Evolutionary conservation across 345 rosid genomes (phyloP).

Genomic region (Citrus hindsii): DNA sequence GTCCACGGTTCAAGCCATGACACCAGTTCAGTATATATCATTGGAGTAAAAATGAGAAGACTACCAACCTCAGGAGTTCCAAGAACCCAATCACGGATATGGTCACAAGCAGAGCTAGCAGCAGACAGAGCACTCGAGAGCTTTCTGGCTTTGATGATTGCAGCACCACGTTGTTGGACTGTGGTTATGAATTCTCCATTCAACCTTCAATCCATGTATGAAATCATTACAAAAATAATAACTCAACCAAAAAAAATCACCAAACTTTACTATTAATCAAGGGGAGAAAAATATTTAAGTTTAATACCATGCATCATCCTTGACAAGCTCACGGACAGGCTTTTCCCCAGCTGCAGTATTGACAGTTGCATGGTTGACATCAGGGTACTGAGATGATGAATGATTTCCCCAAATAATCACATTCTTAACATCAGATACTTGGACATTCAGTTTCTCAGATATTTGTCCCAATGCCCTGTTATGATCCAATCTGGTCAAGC

Average conservation of each 20-base stretch:
- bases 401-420: conserved; percentile 99
- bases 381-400: conserved; percentile 95
- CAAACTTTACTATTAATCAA: neutral
- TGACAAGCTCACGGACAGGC: conserved; percentile 78
- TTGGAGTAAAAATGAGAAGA: neutral
- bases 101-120: conserved; percentile 98
- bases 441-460: conserved; percentile 84
- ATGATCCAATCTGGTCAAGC: conserved; percentile 95
- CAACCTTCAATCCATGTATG: conserved; percentile 50
- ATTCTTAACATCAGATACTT: conserved; percentile 89
- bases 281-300: neutral
- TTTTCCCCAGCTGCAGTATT: conserved; percentile 64
- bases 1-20: neutral
- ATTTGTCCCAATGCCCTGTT: conserved; percentile 99
- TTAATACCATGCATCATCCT: conserved; percentile 80
- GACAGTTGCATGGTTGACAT: conserved; percentile 96
- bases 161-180: conserved; percentile 99
- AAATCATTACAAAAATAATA: neutral
- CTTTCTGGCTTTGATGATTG: conserved; percentile 94
- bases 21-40: neutral
- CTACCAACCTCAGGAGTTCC: conserved; percentile 87
- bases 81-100: conserved; percentile 98
- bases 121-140: conserved; percentile 97
- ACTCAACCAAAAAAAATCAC: neutral
- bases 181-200: conserved; percentile 79